Evolutionary conservation across 2,329 filamentous ascomycete species (phyloP).

Genomic region (Epichloe hybrida): DNA sequence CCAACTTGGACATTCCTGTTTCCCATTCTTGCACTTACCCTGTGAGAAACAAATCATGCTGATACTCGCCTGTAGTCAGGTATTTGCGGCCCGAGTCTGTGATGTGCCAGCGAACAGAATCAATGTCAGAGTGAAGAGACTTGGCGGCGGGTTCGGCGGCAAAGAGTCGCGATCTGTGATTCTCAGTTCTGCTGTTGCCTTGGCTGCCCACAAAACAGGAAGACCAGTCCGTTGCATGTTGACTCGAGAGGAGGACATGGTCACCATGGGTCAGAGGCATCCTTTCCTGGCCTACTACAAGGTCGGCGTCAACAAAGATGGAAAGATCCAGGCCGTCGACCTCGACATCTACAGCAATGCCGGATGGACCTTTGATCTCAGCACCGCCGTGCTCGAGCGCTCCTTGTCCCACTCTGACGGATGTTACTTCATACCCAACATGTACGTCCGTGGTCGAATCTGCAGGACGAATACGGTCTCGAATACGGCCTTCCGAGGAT

Average conservation of each 20-base stretch:
- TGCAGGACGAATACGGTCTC: slow-evolving; percentile 96
- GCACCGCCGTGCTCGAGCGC: slow-evolving; percentile 70
- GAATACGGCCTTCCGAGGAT: slow-evolving; percentile 94
- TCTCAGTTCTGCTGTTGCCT: slow-evolving; percentile 68
- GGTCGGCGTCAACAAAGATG: slow-evolving; percentile 86
- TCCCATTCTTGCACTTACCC: no score
- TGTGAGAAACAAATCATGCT: neutral
- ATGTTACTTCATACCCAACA: slow-evolving; percentile 80
- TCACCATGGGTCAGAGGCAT: slow-evolving; percentile 82
- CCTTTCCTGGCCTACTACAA: slow-evolving; percentile 89
- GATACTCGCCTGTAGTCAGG: slow-evolving; percentile 42
- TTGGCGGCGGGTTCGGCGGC: slow-evolving; percentile 91
- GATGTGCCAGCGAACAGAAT: slow-evolving; percentile 81
- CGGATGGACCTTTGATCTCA: slow-evolving; percentile 62
- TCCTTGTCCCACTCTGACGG: slow-evolving; percentile 77
- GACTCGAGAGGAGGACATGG: slow-evolving; percentile 90
- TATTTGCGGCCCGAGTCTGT: slow-evolving; percentile 72
- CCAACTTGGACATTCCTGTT: neutral
- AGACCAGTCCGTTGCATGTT: slow-evolving; percentile 89
- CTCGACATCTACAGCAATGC: slow-evolving; percentile 83
- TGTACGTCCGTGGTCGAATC: slow-evolving; percentile 68
- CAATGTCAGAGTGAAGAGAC: slow-evolving; percentile 75
- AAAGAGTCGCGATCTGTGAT: slow-evolving; percentile 86
- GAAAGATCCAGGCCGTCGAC: slow-evolving; percentile 81
- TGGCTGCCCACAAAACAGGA: slow-evolving; percentile 73